These are phyloP conservation scores for Diutina neorugosa DNA, from an alignment of 1,139 yeast genomes.

Conservation along the genomic window DNA sequence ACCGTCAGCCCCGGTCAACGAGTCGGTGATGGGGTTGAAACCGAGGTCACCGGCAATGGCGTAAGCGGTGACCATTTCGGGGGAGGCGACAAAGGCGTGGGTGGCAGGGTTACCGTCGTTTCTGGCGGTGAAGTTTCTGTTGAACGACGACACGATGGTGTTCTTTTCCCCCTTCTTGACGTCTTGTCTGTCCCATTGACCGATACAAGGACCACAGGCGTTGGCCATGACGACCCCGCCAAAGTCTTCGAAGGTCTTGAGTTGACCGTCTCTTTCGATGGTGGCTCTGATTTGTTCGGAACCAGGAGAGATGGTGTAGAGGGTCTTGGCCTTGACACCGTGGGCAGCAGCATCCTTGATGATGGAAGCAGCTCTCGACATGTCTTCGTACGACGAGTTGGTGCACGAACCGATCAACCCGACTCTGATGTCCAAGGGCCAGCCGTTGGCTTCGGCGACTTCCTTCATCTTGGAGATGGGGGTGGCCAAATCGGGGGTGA, in stretches of 20 bases:
- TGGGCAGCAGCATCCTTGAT: conserved; percentile 82
- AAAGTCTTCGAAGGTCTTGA: conserved; percentile 77
- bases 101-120: conserved; percentile 98
- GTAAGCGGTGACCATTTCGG: conserved; percentile 93
- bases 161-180: conserved; percentile 96
- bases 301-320: conserved; percentile 96
- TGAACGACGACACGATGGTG: conserved; percentile 96
- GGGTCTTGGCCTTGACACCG: conserved; percentile 83
- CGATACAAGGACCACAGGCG: conserved; percentile 99
- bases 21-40: conserved; percentile 95
- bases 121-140: conserved; percentile 98
- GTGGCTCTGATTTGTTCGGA: conserved; percentile 99
- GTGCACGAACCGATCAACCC: conserved; percentile 99
- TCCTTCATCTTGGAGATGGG: conserved; percentile 90
- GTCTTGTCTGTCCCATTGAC: conserved; percentile 99
- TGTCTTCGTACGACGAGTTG: conserved; percentile 97
- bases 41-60: conserved; percentile 97
- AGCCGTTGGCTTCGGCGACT: conserved; percentile 74
- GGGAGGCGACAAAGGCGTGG: conserved; percentile 96
- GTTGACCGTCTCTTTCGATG: conserved; percentile 93
- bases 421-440: conserved; percentile 93
- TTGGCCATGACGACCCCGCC: conserved; percentile 96
- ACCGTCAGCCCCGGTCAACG: conserved; percentile 88
- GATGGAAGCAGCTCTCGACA: conserved; percentile 95
- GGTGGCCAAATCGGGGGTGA: conserved; percentile 98